Base-by-base conservation (phyloP, 2,329 filamentous ascomycete genomes). In the Phialophora verrucosa region DNA sequence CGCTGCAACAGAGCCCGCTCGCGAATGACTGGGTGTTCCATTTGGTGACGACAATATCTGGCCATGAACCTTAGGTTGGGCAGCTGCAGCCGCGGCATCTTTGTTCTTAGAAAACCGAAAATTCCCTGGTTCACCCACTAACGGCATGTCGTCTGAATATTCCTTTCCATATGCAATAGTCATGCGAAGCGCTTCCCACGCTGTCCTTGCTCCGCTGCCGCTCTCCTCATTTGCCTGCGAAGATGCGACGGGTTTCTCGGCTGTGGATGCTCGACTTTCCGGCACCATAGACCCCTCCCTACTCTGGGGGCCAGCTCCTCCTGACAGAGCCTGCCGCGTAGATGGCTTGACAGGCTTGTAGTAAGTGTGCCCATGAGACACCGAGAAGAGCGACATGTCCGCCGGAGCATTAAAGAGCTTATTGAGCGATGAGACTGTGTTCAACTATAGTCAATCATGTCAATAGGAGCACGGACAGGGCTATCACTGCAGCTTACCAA, bases 71-170 rank as follows among this genome's bases (percentile, higher is more conserved):
- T 67, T 70, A 3, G 59, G n/a, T 25, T 65, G 64, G 54, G 61
- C 42, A 35, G 54, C 31, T 27, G 64, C 17, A 14, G 29, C 12
- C n/a, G 11, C 35, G 42, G 59, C 49, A 8, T 80, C 79, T 7
- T 74, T 77, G 5, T 72, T 70, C 60, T 78, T 80, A 6, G 82
- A 81, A 69, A 88, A 82, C 62, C 86, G 84, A 70, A 90, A 88
- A 4, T 82, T 83, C 32, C 87, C 87, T 0, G 88, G 87, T 73
- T 89, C 87, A 56, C 87, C 87, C 7, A 84, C 79, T 14, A 90
- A 76, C 0, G 87, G 86, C 66, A 84, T 87, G 71, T 89, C 87
- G 74, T 90, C 87, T 79, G 86, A 86, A 76, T 82, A 89, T 69
- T 89, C 87, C 69, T 87, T 82, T 14, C 82, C 84, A 72, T 85